Percentiles rank a stretch among this genome's conserved stretches.
These are phyloP conservation scores for Penicillium taxi DNA, from an alignment of 495 filamentous ascomycete genomes.

Conservation along the genomic window DNA sequence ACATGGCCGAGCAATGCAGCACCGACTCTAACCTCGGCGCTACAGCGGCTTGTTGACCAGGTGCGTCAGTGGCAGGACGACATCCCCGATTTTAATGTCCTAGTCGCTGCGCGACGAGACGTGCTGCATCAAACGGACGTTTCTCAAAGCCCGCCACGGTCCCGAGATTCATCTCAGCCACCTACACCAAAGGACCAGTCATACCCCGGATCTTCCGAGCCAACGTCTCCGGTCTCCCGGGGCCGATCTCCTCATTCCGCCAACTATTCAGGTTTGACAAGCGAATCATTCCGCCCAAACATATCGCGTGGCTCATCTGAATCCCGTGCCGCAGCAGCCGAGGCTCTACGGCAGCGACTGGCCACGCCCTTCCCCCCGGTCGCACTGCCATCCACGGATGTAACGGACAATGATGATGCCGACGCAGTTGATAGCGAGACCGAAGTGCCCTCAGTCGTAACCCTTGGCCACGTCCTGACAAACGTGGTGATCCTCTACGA, in stretches of 20 bases:
- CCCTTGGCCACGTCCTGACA: conserved; percentile 80
- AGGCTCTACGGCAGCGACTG: conserved; percentile 32
- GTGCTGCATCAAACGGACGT: conserved; percentile 31
- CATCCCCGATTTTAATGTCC: conserved; percentile 67
- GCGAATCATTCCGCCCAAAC: conserved; percentile 13
- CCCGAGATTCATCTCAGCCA: conserved; percentile 18
- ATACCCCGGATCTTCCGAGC: conserved; percentile 56
- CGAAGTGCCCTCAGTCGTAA: conserved; percentile 35
- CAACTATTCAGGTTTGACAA: conserved; percentile 9
- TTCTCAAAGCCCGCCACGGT: conserved; percentile 10
- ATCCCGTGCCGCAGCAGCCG: conserved; percentile 21
- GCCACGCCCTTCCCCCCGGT: conserved; percentile 28
- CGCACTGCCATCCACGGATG: background rate
- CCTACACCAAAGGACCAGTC: conserved; percentile 33
- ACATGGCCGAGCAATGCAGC: conserved; percentile 30
- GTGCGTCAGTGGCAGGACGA: conserved; percentile 57
- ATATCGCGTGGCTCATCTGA: conserved; percentile 26
- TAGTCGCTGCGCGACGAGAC: conserved; percentile 61
- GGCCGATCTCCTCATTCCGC: conserved; percentile 15
- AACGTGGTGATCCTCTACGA: conserved; percentile 54
- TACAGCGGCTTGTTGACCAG: conserved; percentile 52
- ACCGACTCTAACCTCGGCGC: conserved; percentile 33
- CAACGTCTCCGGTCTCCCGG: conserved; percentile 18
- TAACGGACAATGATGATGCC: conserved; percentile 12
- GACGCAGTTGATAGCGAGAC: conserved; percentile 23